Base-by-base conservation (phyloP, 768 basidiomycete species). In the Tricholoma bakamatsutake region DNA sequence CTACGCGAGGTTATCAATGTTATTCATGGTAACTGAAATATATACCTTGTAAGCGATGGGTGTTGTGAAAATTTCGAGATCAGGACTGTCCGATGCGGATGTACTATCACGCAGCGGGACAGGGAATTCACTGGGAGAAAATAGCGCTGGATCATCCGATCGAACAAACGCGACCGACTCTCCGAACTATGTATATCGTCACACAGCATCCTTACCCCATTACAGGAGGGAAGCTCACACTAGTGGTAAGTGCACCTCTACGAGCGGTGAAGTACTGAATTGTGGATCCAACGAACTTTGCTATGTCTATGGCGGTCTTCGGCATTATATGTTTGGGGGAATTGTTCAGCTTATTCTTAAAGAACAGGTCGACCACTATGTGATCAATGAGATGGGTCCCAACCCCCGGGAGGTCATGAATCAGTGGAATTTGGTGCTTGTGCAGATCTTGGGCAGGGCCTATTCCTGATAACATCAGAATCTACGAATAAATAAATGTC, bases 361-460 rank as follows among this genome's bases (percentile, higher is more conserved):
- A 74, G 57, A 77, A 73, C 21, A 85, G 55, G 61, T 79, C 74
- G 53, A 87, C 75, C 27, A 78, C 74, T 1, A 78, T 75, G 60
- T 95, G 93, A 66, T 95, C 93, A 50, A 80, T 71, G 30, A 94
- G 78, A 65, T 90, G 81, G 18, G 78, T 73, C 9, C 93, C 93
- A 12, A 94, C 90, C 8, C 81, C 82, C 0, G 90, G 85, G 5
- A 85, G 77, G 60, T 93, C 35, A 15, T 13, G 35, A 6, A 37
- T 15, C 35, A 37, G 12, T 15, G 35, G 35, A 5, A 37, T 15
- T 37, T 37, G 12, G 12, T 37, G 35, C 12, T 37, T 37, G 13
- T 37, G 35, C 13, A 37, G 35, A 37, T 37, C 35, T 15, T 15
- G 35, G 13, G 35, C 12, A 37, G 35, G 35, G 12, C 35, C 35